These are phyloP conservation scores for Aspergillus hancockii DNA, from an alignment of 495 filamentous ascomycete species.

Conservation along the genomic window DNA sequence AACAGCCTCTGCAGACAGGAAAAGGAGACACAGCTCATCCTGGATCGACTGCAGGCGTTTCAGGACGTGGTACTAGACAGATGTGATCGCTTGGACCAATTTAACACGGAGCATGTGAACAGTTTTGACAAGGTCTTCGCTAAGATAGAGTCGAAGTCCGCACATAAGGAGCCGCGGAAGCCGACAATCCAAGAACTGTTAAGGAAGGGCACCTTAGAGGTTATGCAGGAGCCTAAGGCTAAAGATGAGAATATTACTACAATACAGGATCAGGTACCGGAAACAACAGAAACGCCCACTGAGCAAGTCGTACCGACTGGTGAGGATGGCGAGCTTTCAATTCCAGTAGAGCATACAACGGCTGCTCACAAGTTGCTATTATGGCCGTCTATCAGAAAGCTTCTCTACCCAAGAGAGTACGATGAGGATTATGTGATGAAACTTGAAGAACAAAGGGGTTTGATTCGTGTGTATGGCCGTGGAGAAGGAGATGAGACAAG, in stretches of 20 bases:
- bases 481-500: slow-evolving; percentile 67
- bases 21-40: slow-evolving; percentile 39
- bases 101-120: slow-evolving; percentile 20
- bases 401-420: slow-evolving; percentile 51
- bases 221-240: slow-evolving; percentile 10
- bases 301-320: slow-evolving; percentile 20
- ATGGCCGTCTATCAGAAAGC: slow-evolving; percentile 63
- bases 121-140: slow-evolving; percentile 9
- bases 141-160: slow-evolving; percentile 11
- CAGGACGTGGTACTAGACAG: slow-evolving; percentile 29
- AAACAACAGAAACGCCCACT: slow-evolving; percentile 1
- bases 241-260: slow-evolving; percentile 17
- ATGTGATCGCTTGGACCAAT: slow-evolving; percentile 12
- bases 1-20: slow-evolving; percentile 34
- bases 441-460: slow-evolving; percentile 72
- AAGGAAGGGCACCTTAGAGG: slow-evolving; percentile 20
- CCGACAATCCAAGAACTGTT: slow-evolving; percentile 11
- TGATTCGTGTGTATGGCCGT: slow-evolving; percentile 74
- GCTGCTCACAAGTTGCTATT: slow-evolving; percentile 75
- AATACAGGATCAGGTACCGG: slow-evolving; percentile 2
- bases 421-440: slow-evolving; percentile 69
- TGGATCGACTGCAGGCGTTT: slow-evolving; percentile 33
- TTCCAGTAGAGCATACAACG: slow-evolving; percentile 78
- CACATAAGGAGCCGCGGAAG: slow-evolving; percentile 11
- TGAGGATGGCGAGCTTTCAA: slow-evolving; percentile 57